Evolutionary conservation across 106 monocot species (phyloP), one percentile per base, ranked within the genome.

Genomic region (Platanthera guangdongensis): DNA sequence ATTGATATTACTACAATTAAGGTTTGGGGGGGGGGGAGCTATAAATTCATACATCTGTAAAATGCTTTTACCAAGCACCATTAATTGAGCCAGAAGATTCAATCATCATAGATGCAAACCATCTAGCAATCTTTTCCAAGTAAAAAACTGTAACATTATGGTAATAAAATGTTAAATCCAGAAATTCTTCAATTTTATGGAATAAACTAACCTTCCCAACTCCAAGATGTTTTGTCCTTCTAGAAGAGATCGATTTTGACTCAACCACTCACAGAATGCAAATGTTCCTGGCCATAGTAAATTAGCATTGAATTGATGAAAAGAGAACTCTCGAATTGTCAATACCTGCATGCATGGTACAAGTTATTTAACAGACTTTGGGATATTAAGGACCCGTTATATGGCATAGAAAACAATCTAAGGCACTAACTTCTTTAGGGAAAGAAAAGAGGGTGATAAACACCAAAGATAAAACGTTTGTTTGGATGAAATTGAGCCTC

Each of bases 271-370:
- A 68, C 82, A 57, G 69, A 96, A 96, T 15, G 84, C 72, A 79
- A 96, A 96, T 5, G 96, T 87, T n/a, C 96, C 96, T n/a, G 96
- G 96, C 96, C 96, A 96, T 9, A 96, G 87, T 45, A 96, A 63
- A 79, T 96, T 96, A 47, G 96, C 96, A 89, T 96, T 96, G 30
- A 87, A 65, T 53, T 87, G 78, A 81, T 96, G 96, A 75, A 93
- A 93, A 25, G 87, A 93, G 70, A 92, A 96, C 71, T 96, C 96
- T 25, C 93, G 57, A 63, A 96, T 83, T 9, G 60, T 68, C 51
- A 95, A 57, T 3, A 90, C 85, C 95, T 95, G 90, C 73, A 90
- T 72, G 19, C 57, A 75, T 67, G 46, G 14, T 71, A 65, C 11
- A 78, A 70, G 3, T 70, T 48, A 32, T 39, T 60, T 28, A 67